Conservation (phyloP, 2,329 filamentous ascomycete species). For the Diplocarpon rosae region DNA sequence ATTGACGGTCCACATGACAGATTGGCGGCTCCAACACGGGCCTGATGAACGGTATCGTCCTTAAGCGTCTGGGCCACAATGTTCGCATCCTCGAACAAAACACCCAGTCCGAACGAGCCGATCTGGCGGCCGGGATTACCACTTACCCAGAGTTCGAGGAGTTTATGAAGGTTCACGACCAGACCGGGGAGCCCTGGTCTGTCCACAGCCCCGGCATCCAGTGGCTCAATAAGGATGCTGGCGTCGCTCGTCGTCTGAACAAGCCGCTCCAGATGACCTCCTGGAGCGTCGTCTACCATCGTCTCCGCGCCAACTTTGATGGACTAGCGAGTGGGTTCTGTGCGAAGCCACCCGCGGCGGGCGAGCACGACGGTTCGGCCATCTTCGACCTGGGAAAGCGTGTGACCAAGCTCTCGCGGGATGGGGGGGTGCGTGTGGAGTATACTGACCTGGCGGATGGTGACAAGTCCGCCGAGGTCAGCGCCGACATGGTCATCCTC, state of each 20-base stretch:
- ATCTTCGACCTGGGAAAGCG: constrained; percentile 8
- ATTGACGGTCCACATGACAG: not conserved
- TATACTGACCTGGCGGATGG: not conserved
- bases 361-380: constrained; percentile 10
- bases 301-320: constrained; percentile 16
- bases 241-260: not conserved
- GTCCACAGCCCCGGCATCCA: not conserved
- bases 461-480: not conserved
- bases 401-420: constrained; percentile 3
- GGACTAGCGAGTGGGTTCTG: constrained; percentile 11
- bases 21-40: constrained; percentile 16
- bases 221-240: constrained; percentile 4
- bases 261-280: constrained; percentile 7
- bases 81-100: constrained; percentile 14
- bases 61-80: constrained; percentile 14
- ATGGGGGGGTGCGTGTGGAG: not conserved
- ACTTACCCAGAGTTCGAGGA: constrained; percentile 5
- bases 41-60: constrained; percentile 11
- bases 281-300: constrained; percentile 14
- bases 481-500: constrained; percentile 11
- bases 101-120: constrained; percentile 1
- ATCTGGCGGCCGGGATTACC: constrained; percentile 11
- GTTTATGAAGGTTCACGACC: constrained; percentile 6
- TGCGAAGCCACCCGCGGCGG: not conserved
- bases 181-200: not conserved